Percentiles rank a stretch among this genome's conserved stretches.
Evolutionary conservation across 495 filamentous ascomycete genomes (phyloP).

Genomic region (Talaromyces wortmannii): DNA sequence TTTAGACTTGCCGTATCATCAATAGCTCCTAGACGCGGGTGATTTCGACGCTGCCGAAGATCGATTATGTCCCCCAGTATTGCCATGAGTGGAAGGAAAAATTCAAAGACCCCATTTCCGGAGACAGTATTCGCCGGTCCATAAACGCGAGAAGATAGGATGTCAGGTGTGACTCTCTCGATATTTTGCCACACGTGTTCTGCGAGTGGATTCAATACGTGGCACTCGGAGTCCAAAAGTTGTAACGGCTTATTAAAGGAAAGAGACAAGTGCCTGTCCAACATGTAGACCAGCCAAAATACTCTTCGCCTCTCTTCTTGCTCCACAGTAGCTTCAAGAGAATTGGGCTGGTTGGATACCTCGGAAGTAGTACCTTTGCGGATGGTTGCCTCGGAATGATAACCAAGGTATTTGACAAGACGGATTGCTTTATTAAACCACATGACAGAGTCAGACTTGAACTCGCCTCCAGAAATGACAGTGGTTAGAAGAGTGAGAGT

Average conservation of each 20-base stretch:
- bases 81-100: constrained; percentile 76
- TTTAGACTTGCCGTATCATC: constrained; percentile 5
- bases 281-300: constrained; percentile 45
- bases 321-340: constrained; percentile 15
- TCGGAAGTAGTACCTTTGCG: not conserved
- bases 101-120: constrained; percentile 55
- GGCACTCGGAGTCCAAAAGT: constrained; percentile 27
- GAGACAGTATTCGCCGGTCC: constrained; percentile 20
- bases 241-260: constrained; percentile 33
- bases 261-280: constrained; percentile 42
- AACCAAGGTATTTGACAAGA: constrained; percentile 18
- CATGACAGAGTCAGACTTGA: constrained; percentile 22
- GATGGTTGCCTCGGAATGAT: constrained; percentile 14
- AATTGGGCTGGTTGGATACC: not conserved
- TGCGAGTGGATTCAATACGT: constrained; percentile 24
- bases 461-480: constrained; percentile 22
- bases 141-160: constrained; percentile 13
- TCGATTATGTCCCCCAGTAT: constrained; percentile 81
- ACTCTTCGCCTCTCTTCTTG: constrained; percentile 41
- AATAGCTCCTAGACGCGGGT: constrained; percentile 57
- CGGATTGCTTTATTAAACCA: constrained; percentile 24
- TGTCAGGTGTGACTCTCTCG: constrained; percentile 13
- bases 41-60: constrained; percentile 67
- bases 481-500: constrained; percentile 19
- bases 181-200: constrained; percentile 26